Evolutionary conservation across 1,139 yeast species (phyloP).

Genomic region (Sugiyamaella japonica): DNA sequence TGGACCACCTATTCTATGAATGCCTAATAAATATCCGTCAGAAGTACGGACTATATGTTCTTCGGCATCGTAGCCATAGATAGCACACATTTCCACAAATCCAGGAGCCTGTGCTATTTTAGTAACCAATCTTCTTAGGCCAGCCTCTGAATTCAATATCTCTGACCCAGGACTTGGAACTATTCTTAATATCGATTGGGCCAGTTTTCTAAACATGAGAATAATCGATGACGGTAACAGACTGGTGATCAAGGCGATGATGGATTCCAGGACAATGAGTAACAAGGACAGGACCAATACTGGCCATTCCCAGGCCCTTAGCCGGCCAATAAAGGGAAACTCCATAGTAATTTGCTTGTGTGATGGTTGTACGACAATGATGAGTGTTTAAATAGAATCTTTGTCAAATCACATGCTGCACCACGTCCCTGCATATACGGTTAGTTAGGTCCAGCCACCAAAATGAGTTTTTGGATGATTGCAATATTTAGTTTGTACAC

Average conservation of each 20-base stretch:
- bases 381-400: background rate
- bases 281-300: conserved; percentile 36
- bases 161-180: conserved; percentile 24
- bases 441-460: background rate
- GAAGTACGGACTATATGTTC: conserved; percentile 68
- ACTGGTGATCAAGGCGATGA: conserved; percentile 37
- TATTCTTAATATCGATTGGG: conserved; percentile 25
- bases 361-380: no score
- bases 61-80: conserved; percentile 63
- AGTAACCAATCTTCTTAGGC: conserved; percentile 27
- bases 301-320: conserved; percentile 37
- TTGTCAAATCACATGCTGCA: background rate
- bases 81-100: conserved; percentile 62
- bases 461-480: no score
- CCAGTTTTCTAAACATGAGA: conserved; percentile 30
- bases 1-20: conserved; percentile 52
- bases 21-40: conserved; percentile 55
- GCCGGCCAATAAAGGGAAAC: conserved; percentile 36
- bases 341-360: background rate
- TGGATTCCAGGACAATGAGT: conserved; percentile 37
- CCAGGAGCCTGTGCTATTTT: conserved; percentile 42
- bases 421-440: conserved; percentile 12
- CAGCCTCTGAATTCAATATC: conserved; percentile 28
- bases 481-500: no score
- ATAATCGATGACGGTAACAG: conserved; percentile 38